These are phyloP conservation scores for Aspergillus sp. DNA, from an alignment of 2,329 filamentous ascomycete genomes.

Conservation along the genomic window DNA sequence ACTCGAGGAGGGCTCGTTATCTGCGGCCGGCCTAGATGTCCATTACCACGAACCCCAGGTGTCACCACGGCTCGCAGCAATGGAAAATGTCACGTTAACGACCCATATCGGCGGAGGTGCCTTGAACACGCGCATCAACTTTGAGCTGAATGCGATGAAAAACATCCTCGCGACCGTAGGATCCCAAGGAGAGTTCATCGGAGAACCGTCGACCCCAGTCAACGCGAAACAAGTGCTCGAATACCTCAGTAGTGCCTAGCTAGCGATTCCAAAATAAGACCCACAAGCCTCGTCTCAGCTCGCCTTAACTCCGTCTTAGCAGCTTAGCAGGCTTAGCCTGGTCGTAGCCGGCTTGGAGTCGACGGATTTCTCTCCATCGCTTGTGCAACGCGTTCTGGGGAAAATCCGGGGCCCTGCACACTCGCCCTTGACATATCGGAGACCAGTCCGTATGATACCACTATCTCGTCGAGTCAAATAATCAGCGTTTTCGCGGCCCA, in stretches of 20 bases:
- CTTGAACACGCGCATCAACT: slow-evolving; percentile 53
- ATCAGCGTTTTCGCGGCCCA: background rate
- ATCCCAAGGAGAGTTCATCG: background rate
- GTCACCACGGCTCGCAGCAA: slow-evolving; percentile 44
- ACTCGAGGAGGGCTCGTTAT: slow-evolving; percentile 52
- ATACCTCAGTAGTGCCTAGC: background rate
- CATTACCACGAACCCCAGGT: slow-evolving; percentile 59
- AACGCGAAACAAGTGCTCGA: slow-evolving; percentile 9
- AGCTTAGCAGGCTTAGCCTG: too few species aligned
- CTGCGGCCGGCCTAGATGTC: slow-evolving; percentile 58
- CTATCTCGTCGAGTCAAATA: background rate
- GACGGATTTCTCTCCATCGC: background rate
- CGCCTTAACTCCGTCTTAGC: too few species aligned
- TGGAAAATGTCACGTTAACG: slow-evolving; percentile 51
- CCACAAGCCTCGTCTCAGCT: background rate
- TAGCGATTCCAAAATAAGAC: background rate
- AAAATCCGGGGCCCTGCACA: slow-evolving; percentile 3
- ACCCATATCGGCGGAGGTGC: slow-evolving; percentile 54
- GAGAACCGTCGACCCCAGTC: slow-evolving; percentile 8
- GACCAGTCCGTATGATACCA: background rate
- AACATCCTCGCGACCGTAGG: slow-evolving; percentile 38
- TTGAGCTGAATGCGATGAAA: slow-evolving; percentile 51
- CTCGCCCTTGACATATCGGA: background rate
- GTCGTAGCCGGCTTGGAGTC: too few species aligned
- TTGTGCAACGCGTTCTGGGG: background rate